Evolutionary conservation across 148 eudicot species (phyloP), one percentile per base, ranked within the genome.

Genomic region (Talinum fruticosum): DNA sequence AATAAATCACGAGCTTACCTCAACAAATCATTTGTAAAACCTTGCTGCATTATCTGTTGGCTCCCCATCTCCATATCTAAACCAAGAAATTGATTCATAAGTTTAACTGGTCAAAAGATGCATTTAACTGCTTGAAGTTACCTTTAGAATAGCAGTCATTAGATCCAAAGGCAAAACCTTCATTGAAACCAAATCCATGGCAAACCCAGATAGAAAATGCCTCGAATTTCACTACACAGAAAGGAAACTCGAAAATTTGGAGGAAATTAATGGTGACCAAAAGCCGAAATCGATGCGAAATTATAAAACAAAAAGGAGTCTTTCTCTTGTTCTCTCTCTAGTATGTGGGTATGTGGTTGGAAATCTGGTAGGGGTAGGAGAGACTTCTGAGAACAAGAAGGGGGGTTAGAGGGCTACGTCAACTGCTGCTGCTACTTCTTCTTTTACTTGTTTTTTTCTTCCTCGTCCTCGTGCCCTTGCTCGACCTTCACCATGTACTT

Each of bases 61-160:
- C 85, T 96, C 99, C 38, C 99, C 99, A 76, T 96, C 99, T 84
- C 99, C 99, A 77, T 96, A 96, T 44, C 99, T 96, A 79, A 85
- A 84, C 74, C 79, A 82, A 75, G 19, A 10, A 82, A 29, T 69
- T 18, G 38, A 59, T 65, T 36, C 74, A 71, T 36, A 33, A 1
- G 71, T 26, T 24, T 30, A 33, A 80, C 32, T 78, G 89, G 19
- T 80, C 87, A 36, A 82, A 83, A 57, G 85, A 84, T 19, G 74
- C 85, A 69, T 90, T 89, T 26, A 87, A 64, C 35, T 82, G 77
- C 76, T 89, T 90, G 44, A 88, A 84, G 30, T 79, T 84, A 30
- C 85, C 14, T 71, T 85, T 21, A 92, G 34, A 26, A 94, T 72
- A 57, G 94, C 89, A 32, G 86, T 79, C 89, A 94, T 80, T 74